Evolutionary conservation across 768 basidiomycete genomes (phyloP).

Genomic region (Russula earlei): DNA sequence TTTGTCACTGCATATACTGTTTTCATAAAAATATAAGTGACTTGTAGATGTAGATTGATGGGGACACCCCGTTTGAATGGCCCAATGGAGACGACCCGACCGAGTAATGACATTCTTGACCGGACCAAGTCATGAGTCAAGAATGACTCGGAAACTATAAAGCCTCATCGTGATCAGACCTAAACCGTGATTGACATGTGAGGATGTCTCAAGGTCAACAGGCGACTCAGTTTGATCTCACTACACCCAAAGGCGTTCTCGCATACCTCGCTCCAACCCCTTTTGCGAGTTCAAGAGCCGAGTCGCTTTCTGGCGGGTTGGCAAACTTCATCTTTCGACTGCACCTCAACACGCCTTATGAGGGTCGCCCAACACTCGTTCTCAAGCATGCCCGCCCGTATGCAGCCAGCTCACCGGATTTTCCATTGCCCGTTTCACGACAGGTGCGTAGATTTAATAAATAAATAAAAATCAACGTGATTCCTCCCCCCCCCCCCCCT

Average conservation of each 20-base stretch:
- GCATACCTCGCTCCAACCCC: constrained; percentile 39
- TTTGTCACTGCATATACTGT: constrained; percentile 1
- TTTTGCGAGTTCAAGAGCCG: constrained; percentile 36
- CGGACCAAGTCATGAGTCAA: background rate
- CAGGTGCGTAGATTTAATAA: constrained; percentile 51
- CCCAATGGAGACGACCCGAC: no score
- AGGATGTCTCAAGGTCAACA: constrained; percentile 1
- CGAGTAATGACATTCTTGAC: no score
- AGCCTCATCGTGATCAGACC: no score
- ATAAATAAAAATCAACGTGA: no score
- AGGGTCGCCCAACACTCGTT: constrained; percentile 39
- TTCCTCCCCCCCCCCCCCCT: background rate
- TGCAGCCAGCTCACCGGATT: constrained; percentile 18
- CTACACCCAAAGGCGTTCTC: constrained; percentile 26
- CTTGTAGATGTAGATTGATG: background rate
- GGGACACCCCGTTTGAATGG: no score
- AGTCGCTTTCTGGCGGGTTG: constrained; percentile 40
- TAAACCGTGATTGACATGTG: background rate
- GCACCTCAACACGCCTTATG: constrained; percentile 31
- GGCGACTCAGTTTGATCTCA: constrained; percentile 26
- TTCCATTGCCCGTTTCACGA: constrained; percentile 35
- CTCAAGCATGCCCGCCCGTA: constrained; percentile 47
- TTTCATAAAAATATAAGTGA: background rate
- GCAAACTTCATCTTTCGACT: constrained; percentile 54
- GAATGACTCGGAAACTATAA: no score